A percentile compares a stretch with the other conserved stretches of the same genome.
phyloP scores from a whole-genome alignment of 768 basidiomycete genomes.

The Boletus sp. region DNA sequence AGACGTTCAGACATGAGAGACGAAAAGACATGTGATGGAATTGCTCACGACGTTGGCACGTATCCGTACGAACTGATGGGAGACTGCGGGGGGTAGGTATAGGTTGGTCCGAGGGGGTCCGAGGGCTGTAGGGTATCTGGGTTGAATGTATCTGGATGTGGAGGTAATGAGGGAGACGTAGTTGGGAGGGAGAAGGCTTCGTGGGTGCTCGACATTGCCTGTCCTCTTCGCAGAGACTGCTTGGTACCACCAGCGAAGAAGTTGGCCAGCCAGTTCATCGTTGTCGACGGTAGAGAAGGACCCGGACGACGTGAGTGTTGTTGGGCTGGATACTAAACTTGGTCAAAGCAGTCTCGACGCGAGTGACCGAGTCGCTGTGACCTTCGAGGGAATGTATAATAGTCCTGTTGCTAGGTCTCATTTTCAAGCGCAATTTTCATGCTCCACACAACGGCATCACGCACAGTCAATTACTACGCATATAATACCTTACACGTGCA shows the following conservation, averaged over 20 bases:
- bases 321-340: constrained; percentile 10
- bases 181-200: constrained; percentile 88
- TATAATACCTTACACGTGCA: no score
- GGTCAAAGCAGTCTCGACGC: constrained; percentile 7
- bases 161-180: constrained; percentile 55
- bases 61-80: constrained; percentile 55
- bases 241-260: constrained; percentile 55
- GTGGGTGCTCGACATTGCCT: constrained; percentile 74
- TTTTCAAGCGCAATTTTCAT: constrained; percentile 4
- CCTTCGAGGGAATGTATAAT: not conserved
- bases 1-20: constrained; percentile 1
- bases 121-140: constrained; percentile 51
- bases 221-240: constrained; percentile 52
- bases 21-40: constrained; percentile 5
- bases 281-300: constrained; percentile 13
- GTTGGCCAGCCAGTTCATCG: constrained; percentile 74
- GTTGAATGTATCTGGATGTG: constrained; percentile 61
- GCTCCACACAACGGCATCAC: constrained; percentile 18
- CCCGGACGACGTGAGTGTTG: not conserved
- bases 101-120: constrained; percentile 50
- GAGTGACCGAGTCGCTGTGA: not conserved
- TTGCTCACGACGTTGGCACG: constrained; percentile 52
- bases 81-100: constrained; percentile 78
- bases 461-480: constrained; percentile 9
- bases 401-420: constrained; percentile 1